Percentiles rank a stretch among this genome's conserved stretches.
phyloP scores from a whole-genome alignment of 495 filamentous ascomycete genomes.

The Aspergillus sparsus region DNA sequence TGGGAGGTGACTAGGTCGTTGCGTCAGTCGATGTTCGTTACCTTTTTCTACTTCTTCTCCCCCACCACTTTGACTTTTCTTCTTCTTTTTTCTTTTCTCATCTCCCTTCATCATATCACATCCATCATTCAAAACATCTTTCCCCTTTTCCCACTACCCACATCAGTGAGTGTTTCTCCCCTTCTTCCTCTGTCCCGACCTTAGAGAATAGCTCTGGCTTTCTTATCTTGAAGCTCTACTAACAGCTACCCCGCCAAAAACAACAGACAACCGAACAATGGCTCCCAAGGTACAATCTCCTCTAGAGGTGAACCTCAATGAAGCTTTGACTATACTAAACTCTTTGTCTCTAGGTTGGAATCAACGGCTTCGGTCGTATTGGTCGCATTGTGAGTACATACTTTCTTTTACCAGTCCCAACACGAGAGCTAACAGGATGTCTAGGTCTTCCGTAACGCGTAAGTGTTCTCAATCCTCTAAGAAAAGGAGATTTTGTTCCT shows the following conservation, averaged over 20 bases:
- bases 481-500: conserved; percentile 19
- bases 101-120: conserved; percentile 32
- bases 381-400: conserved; percentile 77
- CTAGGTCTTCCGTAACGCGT: conserved; percentile 79
- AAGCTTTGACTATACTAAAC: conserved; percentile 15
- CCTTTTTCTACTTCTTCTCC: conserved; percentile 35
- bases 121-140: conserved; percentile 25
- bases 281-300: conserved; percentile 41
- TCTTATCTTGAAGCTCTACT: conserved; percentile 20
- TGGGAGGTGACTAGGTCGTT: conserved; percentile 41
- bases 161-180: conserved; percentile 23
- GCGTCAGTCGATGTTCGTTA: conserved; percentile 42
- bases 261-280: conserved; percentile 36
- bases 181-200: conserved; percentile 12
- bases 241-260: conserved; percentile 28
- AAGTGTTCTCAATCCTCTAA: conserved; percentile 37
- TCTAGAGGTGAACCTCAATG: conserved; percentile 2
- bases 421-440: conserved; percentile 24
- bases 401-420: not conserved
- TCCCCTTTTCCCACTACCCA: conserved; percentile 21
- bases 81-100: conserved; percentile 35
- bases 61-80: conserved; percentile 25
- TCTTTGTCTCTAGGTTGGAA: conserved; percentile 69
- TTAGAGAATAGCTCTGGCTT: conserved; percentile 8
- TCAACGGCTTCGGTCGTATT: conserved; percentile 99